A percentile compares a stretch with the other conserved stretches of the same genome.
phyloP scores from a whole-genome alignment of 441 rosid species.

The Pelargonium fulgidum region DNA sequence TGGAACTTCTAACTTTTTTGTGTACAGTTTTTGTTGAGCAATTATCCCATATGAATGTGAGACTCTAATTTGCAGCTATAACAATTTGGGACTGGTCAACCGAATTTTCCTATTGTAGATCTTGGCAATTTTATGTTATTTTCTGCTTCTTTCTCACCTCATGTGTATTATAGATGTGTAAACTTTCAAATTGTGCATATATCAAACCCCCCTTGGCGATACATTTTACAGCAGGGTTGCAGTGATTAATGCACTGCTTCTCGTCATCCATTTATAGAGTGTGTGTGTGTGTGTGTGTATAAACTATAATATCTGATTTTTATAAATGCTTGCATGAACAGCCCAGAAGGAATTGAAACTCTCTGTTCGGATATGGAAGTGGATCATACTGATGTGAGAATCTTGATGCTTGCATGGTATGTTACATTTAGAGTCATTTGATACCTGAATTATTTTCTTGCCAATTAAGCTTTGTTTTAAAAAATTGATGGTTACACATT shows the following conservation, averaged over 20 bases:
- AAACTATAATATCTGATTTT: not conserved
- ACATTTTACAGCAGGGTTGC: not conserved
- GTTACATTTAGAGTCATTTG: conserved; percentile 19
- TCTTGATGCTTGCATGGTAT: conserved; percentile 98
- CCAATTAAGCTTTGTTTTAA: conserved; percentile 7
- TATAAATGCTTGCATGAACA: conserved; percentile 31
- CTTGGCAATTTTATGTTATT: not conserved
- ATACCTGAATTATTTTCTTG: not conserved
- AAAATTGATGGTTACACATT: conserved; percentile 13
- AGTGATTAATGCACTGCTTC: not conserved
- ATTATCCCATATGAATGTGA: not conserved
- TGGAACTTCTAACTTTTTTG: not conserved
- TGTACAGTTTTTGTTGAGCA: not conserved
- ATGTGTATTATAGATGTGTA: not conserved
- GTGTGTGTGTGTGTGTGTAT: not conserved
- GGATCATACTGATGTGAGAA: conserved; percentile 80
- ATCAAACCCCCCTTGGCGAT: not conserved
- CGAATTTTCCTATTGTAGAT: not conserved
- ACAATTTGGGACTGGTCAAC: not conserved
- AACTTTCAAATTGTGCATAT: not conserved
- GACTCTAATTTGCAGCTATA: not conserved
- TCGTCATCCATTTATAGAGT: conserved; percentile 5
- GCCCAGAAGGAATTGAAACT: conserved; percentile 90
- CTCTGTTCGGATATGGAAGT: conserved; percentile 84
- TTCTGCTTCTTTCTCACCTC: not conserved